Base-by-base conservation (phyloP, 1,284 basidiomycete genomes). In the Sporisorium sorghi region DNA sequence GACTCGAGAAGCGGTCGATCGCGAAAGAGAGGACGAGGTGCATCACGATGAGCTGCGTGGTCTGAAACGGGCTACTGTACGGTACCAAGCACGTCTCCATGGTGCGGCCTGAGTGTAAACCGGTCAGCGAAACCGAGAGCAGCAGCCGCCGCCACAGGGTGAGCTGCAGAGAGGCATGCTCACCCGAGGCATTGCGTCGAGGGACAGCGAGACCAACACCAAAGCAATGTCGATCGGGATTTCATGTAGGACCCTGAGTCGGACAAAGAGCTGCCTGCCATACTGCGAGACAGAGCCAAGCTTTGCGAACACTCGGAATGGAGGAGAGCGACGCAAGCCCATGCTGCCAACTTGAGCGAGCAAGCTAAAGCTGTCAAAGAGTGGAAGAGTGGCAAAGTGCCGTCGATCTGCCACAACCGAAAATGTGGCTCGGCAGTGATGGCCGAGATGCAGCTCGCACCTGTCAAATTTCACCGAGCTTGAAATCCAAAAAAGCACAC, bases 391-490 rank as follows among this genome's bases (percentile, higher is more conserved):
- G 52, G 8, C 15, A 48, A 37, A 7, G 52, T 50, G 59, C 59
- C 26, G 26, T 46, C 44, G 15, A n/a, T 28, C 44, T 30, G 44
- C 26, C 28, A 10, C 26, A 30, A 28, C 26, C 39, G n/a, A 37
- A 40, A 44, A 48, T 40, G 50, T 54, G 51, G 66, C 66, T 69
- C 66, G 66, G 66, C 66, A 69, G 52, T 55, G 56, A 69, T 68
- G 66, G 40, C 66, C 66, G 66, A 69, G 66, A 58, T 69, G 66
- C 66, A 69, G 55, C 47, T 43, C 46, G 66, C 66, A 69, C 56
- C 66, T 69, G 66, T 69, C 66, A 69, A 67, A 63, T 17, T 51
- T 47, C 40, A n/a, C 66, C 66, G 66, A 69, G 60, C 46, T 35
- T 28, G 37, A 5, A 21, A 37, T 15, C n/a, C 11, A 43, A 43